Conservation (phyloP, 2,329 filamentous ascomycete species). For the Talaromyces piceae region DNA sequence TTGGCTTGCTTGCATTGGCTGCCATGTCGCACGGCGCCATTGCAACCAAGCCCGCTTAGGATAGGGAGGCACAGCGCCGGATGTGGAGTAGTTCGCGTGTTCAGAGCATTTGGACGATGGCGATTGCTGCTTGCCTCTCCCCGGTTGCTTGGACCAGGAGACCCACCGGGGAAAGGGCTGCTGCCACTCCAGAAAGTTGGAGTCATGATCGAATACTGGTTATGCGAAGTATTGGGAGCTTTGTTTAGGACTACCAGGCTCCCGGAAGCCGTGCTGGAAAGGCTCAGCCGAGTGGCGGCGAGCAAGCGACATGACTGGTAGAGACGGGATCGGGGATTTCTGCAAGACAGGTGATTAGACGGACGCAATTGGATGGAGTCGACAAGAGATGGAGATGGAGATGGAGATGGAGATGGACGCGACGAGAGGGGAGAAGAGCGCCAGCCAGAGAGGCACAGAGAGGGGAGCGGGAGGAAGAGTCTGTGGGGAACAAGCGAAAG, state of each 20-base stretch:
- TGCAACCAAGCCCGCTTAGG: neutral
- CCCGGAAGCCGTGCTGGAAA: too few relatives aligned
- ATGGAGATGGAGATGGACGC: neutral
- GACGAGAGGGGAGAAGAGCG: neutral
- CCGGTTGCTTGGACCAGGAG: neutral
- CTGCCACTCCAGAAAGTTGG: too few relatives aligned
- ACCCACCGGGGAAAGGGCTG: neutral
- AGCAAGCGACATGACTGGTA: too few relatives aligned
- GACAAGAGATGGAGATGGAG: neutral
- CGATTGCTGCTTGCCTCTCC: neutral
- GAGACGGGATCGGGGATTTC: neutral
- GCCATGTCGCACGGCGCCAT: neutral
- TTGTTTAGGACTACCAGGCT: too few relatives aligned
- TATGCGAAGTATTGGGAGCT: neutral
- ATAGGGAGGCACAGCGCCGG: slow-evolving; percentile 1
- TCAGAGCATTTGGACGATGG: neutral
- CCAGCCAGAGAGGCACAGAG: neutral
- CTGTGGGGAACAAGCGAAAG: slow-evolving; percentile 1
- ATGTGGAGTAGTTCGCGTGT: slow-evolving; percentile 11
- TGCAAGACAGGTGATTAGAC: too few relatives aligned
- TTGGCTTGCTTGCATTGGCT: neutral
- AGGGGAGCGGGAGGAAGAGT: neutral
- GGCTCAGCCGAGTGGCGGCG: neutral
- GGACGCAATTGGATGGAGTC: too few relatives aligned
- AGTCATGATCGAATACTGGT: too few relatives aligned